Base-by-base conservation (phyloP, 2,329 filamentous ascomycete species). In the Rutstroemia sydowiana region DNA sequence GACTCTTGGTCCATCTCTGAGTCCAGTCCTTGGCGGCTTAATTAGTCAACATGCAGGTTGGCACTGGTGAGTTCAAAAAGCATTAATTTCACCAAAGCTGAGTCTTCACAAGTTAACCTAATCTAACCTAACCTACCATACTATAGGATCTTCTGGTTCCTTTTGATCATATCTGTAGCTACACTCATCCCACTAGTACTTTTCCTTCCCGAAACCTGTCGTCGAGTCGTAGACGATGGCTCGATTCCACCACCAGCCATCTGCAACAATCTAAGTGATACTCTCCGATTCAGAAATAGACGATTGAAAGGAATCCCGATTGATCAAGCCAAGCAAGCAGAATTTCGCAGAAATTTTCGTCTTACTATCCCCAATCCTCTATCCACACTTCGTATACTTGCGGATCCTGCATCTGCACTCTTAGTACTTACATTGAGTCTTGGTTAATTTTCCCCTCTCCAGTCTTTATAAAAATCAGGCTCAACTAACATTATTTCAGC, bases 61-160 rank as follows among this genome's bases (percentile, higher is more conserved):
- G 57, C 57, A 57, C 21, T 63, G 55, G 48, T n/a, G n/a, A n/a
- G n/a, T n/a, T n/a, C n/a, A n/a, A n/a, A n/a, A n/a, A n/a, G n/a
- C n/a, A n/a, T n/a, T n/a, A n/a, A n/a, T n/a, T n/a, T n/a, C n/a
- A n/a, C n/a, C n/a, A n/a, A n/a, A n/a, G n/a, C n/a, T n/a, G n/a
- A n/a, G n/a, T n/a, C n/a, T n/a, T n/a, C n/a, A n/a, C n/a, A n/a
- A n/a, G n/a, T n/a, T n/a, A n/a, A n/a, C n/a, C n/a, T n/a, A n/a
- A n/a, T n/a, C n/a, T n/a, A n/a, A n/a, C n/a, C n/a, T n/a, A n/a
- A n/a, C n/a, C n/a, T n/a, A n/a, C n/a, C n/a, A n/a, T n/a, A n/a
- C n/a, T n/a, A n/a, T n/a, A n/a, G n/a, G n/a, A 55, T 83, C 28
- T 85, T 85, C 59, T 84, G 80, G 79, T 61, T 59, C 26, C 47